Base-by-base conservation (phyloP, 2,329 filamentous ascomycete species). In the Uncinocarpus reesii region DNA sequence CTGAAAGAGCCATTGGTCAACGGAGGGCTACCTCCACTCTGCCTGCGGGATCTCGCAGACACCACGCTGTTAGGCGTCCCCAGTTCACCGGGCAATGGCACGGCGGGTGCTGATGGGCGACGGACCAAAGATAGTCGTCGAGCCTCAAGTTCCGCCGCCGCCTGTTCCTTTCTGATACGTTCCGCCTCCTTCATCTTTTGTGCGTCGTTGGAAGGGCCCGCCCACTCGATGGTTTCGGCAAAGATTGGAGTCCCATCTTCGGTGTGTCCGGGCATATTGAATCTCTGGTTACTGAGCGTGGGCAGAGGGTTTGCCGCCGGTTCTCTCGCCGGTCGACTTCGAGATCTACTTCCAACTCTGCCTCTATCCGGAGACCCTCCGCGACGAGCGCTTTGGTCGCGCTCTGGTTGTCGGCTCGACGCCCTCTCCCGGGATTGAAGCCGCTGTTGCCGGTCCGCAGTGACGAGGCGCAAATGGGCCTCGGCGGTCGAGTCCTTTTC, bases 101-200 rank as follows among this genome's bases (percentile, higher is more conserved):
- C 93, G 0, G 80, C 71, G 0, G 87, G 87, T 2, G 82, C 86
- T 20, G 84, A 85, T 2, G 87, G 84, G 42, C 87, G 78, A 48
- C 86, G 78, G 16, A 85, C 86, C 21, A 94, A 73, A 11, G 90
- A 95, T 60, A 85, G 79, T 50, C 90, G 81, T 23, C 90, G 80
- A 59, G 92, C 86, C 65, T 95, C 89, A 0, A 96, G 77, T 65
- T 95, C 89, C 41, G 84, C 81, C 6, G 88, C 87, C 7, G 84
- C 84, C 42, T 80, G 72, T 55, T 87, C 84, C 65, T 83, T 86
- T 66, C 82, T 84, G 10, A 43, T 40, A 18, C 42, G 48, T 41
- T 49, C 46, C 8, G 24, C 31, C 4, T 42, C 38, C 16, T 31
- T 35, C 15, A 28, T 29, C 6, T 15, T 48, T 16, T 37, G 36